Percentiles rank a stretch among this genome's conserved stretches.
phyloP scores from a whole-genome alignment of 805 yeast genomes.

The Metschnikowia colocasiae region DNA sequence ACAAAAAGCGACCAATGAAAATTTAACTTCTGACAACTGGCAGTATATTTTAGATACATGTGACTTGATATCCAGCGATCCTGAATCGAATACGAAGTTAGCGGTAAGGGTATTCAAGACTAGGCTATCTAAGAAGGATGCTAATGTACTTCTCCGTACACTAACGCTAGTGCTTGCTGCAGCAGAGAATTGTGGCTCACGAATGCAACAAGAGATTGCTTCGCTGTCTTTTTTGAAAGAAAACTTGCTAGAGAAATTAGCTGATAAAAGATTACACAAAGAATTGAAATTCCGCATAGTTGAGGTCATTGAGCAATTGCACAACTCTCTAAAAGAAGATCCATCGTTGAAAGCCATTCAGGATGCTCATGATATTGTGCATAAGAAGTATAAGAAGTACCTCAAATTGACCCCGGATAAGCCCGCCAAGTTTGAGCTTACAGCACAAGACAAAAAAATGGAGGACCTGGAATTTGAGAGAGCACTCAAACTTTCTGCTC shows the following conservation, averaged over 20 bases:
- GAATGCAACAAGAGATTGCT: constrained; percentile 44
- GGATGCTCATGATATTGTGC: constrained; percentile 53
- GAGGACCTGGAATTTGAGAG: constrained; percentile 82
- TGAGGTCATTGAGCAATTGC: constrained; percentile 65
- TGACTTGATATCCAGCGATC: constrained; percentile 34
- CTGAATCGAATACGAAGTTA: constrained; percentile 34
- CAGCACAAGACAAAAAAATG: constrained; percentile 41
- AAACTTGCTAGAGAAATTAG: constrained; percentile 39
- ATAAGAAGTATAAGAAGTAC: constrained; percentile 34
- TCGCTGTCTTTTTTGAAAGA: constrained; percentile 34
- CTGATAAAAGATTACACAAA: constrained; percentile 57
- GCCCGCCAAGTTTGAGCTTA: constrained; percentile 54
- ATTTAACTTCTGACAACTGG: constrained; percentile 43
- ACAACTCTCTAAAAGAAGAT: constrained; percentile 62
- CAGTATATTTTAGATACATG: constrained; percentile 42
- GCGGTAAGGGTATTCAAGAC: constrained; percentile 26
- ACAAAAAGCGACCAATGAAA: constrained; percentile 38
- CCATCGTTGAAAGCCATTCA: constrained; percentile 71
- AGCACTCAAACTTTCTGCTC: constrained; percentile 69
- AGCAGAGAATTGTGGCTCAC: constrained; percentile 44
- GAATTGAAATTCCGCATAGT: constrained; percentile 63
- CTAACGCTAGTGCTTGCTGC: constrained; percentile 35
- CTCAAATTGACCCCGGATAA: constrained; percentile 42
- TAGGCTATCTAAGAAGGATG: constrained; percentile 33
- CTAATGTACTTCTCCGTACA: constrained; percentile 38